Conservation (phyloP, 225 moss, liverwort and hornwort species). For the Bryum argenteum region DNA sequence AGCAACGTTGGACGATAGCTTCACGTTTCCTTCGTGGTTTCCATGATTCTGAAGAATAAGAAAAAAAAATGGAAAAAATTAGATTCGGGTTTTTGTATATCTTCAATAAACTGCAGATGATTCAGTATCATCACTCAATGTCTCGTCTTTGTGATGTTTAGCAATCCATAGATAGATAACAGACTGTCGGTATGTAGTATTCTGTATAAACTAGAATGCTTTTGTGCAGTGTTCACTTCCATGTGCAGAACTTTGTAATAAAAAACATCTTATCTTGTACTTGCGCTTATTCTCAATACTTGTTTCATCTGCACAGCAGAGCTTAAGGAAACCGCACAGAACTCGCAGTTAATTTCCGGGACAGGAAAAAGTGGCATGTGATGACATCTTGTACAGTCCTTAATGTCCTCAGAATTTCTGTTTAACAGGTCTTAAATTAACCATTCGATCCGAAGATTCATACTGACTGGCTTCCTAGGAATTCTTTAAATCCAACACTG, state of each 20-base stretch:
- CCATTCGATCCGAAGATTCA: not conserved
- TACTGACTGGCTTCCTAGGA: not conserved
- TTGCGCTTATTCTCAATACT: not conserved
- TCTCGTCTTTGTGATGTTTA: no score
- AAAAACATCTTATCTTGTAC: slow-evolving; percentile 1
- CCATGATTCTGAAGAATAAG: not conserved
- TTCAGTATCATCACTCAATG: no score
- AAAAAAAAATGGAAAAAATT: no score
- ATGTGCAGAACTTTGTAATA: slow-evolving; percentile 20
- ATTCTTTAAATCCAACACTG: not conserved
- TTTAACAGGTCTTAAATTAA: not conserved
- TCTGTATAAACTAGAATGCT: not conserved
- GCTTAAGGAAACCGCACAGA: not conserved
- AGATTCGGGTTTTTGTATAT: no score
- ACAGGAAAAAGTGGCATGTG: not conserved
- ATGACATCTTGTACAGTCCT: not conserved
- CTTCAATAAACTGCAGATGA: no score
- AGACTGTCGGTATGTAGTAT: not conserved
- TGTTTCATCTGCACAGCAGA: slow-evolving; percentile 6
- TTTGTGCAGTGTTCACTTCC: not conserved
- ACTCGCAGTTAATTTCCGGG: not conserved
- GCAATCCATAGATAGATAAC: no score
- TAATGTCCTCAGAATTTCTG: not conserved
- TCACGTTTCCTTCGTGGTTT: not conserved
- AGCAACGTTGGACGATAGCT: not conserved